phyloP scores from a whole-genome alignment of 108 stramenopile genomes.

The Aureococcus anophagefferens region DNA sequence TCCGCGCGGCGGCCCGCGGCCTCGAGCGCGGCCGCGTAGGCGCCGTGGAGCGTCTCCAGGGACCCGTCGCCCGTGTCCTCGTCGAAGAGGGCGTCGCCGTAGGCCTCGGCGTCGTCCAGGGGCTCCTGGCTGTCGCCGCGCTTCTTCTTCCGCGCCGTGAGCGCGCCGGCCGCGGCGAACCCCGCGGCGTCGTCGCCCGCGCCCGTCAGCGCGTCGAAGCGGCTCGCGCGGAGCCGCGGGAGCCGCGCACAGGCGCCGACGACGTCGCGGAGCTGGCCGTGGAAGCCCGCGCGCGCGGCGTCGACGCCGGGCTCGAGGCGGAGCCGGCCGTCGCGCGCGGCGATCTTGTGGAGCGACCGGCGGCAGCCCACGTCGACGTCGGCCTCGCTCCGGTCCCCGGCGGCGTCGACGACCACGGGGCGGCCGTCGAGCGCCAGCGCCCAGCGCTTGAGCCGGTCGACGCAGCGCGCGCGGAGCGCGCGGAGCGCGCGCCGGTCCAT shows the following conservation, averaged over 20 bases:
- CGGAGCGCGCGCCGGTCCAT: constrained; percentile 12
- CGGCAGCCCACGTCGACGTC: neutral
- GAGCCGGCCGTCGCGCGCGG: constrained; percentile 5
- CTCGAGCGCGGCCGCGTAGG: constrained; percentile 44
- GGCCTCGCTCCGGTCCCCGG: neutral
- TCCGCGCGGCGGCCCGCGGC: constrained; percentile 57
- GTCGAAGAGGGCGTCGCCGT: neutral
- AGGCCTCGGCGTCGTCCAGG: no score
- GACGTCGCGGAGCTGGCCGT: neutral
- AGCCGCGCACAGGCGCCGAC: neutral
- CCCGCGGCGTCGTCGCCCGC: neutral
- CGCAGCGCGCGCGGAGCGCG: constrained; percentile 8
- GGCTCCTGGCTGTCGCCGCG: neutral
- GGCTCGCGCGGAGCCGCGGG: constrained; percentile 1
- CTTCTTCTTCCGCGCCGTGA: no score
- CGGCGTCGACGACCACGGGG: neutral
- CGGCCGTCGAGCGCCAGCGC: neutral
- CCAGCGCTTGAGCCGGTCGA: constrained; percentile 1
- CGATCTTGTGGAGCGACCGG: constrained; percentile 7
- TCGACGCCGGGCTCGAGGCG: constrained; percentile 16
- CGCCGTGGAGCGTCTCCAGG: neutral
- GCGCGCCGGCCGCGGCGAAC: no score
- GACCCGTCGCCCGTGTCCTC: neutral
- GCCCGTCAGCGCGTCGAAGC: constrained; percentile 7
- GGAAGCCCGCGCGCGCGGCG: constrained; percentile 1